These are phyloP conservation scores for Olyra latifolia DNA, from an alignment of 176 grass and related monocot genomes.

Conservation along the genomic window DNA sequence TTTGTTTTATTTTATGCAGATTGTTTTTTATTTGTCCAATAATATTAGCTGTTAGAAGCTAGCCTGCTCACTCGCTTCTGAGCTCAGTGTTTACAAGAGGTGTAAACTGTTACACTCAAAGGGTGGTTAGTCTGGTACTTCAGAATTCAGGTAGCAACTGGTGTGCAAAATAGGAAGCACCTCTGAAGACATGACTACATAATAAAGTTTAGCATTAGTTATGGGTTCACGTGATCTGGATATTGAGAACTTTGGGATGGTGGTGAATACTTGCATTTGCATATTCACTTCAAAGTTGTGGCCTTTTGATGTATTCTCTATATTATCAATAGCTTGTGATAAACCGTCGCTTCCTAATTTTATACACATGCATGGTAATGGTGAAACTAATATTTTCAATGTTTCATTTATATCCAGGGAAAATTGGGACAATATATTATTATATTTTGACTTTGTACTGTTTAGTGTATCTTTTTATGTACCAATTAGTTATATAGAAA, in stretches of 20 bases:
- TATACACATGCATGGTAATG: conserved; percentile 4
- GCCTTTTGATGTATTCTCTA: neutral
- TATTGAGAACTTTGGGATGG: conserved; percentile 10
- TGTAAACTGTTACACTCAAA: conserved; percentile 4
- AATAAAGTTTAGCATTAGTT: neutral
- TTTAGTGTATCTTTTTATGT: conserved; percentile 13
- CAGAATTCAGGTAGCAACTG: neutral
- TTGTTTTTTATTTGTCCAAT: neutral
- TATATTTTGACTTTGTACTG: neutral
- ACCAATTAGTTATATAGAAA: neutral
- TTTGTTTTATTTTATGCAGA: neutral
- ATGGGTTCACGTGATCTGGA: neutral
- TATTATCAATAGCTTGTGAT: conserved; percentile 7
- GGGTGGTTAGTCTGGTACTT: conserved; percentile 6
- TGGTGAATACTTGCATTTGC: conserved; percentile 15
- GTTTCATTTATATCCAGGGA: neutral
- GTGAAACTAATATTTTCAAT: neutral
- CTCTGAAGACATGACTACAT: neutral
- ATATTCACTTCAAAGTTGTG: conserved; percentile 19
- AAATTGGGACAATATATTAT: neutral
- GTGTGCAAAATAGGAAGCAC: neutral
- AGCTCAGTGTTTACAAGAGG: neutral
- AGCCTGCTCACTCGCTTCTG: neutral
- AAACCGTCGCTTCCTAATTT: neutral
- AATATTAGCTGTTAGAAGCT: neutral